Base-by-base conservation (phyloP, 2,329 filamentous ascomycete species). In the Thelonectria blattea region DNA sequence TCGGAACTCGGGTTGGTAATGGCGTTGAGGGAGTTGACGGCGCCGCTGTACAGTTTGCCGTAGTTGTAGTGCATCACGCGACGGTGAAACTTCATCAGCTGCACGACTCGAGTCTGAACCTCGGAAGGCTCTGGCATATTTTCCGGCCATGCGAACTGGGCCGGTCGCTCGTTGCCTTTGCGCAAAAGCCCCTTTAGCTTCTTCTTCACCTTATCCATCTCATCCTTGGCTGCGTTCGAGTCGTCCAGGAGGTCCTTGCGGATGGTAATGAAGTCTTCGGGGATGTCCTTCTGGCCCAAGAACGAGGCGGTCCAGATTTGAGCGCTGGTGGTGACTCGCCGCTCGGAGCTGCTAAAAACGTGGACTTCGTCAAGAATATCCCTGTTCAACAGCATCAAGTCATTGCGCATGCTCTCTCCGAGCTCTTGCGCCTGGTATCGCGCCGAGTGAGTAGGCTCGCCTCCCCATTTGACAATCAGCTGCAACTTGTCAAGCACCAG, bases 141-240 rank as follows among this genome's bases (percentile, higher is more conserved):
- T 43, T 92, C 88, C 2, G 95, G 95, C 95, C 95, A 99, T n/a
- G 95, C 92, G 73, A 99, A 99, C 72, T 99, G 93, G 17, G 94
- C 88, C 10, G 95, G 95, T 1, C 94, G 91, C 72, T 95, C 91
- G 63, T 93, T 92, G n/a, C 94, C 95, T 75, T 97, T 91, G 30
- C 95, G 88, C 59, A 99, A 78, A 18, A 99, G 83, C 1, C 92
- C 89, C 79, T 99, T 99, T 27, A 99, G 85, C 86, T 96, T 97
- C 85, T 99, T 99, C 84, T 99, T 99, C 57, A 99, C 95, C 78
- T 97, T 97, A 78, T 99, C 96, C 91, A 97, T 99, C 72, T 97
- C 93, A 74, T 99, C 95, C 75, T 99, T 99, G 59, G 95, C 95
- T 4, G 95, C 95, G 75, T 99, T 99, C 0, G 93, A 98, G 74